Base-by-base conservation (phyloP, 805 yeast genomes). In the Saccharomyces kudriavzevii region DNA sequence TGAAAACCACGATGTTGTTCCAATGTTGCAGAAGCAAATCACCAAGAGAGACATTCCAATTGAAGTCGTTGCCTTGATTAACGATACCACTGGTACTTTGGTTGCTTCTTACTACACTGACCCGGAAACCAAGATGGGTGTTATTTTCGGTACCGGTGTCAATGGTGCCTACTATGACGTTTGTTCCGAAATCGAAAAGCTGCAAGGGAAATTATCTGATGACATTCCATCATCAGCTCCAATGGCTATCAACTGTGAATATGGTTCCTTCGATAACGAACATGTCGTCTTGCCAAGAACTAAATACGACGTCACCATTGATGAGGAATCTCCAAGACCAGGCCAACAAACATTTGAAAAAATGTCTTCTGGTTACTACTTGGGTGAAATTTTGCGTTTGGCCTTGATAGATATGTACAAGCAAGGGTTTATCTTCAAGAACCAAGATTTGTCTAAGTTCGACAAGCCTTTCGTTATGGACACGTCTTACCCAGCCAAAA, bases 231-330 rank as follows among this genome's bases (percentile, higher is more conserved):
- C 66, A 5, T 80, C 80, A 49, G 77, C 86, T 35, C 82, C 84
- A 56, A 90, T 91, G 95, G 96, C 96, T 51, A 91, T 91, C 71
- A 91, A 91, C 77, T 90, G 97, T 77, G 98, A 91, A 75, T 91
- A 91, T 75, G 97, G 98, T 65, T 92, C 97, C 4, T 91, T 91
- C 68, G 97, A 92, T 71, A 91, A 89, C 69, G 96, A 89, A 72
- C 95, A 85, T 67, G 54, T 63, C 9, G 80, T 83, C 29, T 79
- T 91, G 62, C 97, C 97, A 67, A 82, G 96, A 74, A 90, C 96
- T 60, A 84, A 85, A 69, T 91, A 83, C 70, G 98, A 91, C 70
- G 67, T 83, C 53, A 78, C 76, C 59, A 84, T 91, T 60, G 97
- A 91, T 70, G 75, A 72, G 26, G 85, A 86, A 66, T 86, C 95